Conservation (phyloP, 306 rosid species). For the Mimosa pudica region DNA sequence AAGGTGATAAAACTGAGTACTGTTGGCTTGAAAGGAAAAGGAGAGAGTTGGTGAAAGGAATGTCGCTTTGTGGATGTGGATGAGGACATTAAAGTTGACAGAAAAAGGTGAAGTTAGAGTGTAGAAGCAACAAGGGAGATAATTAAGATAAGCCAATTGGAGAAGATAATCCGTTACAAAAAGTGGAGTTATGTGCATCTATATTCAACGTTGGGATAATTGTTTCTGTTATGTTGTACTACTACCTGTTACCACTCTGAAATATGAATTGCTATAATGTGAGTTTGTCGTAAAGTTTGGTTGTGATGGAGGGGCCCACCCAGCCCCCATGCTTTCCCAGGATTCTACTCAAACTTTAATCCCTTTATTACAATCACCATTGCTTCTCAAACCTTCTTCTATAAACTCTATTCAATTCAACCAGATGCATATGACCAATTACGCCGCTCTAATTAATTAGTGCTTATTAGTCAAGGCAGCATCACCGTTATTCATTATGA, state of each 20-base stretch:
- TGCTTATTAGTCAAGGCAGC: not conserved
- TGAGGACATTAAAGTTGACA: not conserved
- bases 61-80: not conserved
- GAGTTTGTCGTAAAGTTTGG: not conserved
- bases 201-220: constrained; percentile 22
- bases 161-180: constrained; percentile 3
- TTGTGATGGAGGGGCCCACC: not conserved
- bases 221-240: not conserved
- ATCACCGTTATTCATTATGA: not conserved
- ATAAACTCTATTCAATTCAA: not conserved
- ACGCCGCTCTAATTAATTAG: not conserved
- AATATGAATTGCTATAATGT: not conserved
- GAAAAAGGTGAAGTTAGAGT: not conserved
- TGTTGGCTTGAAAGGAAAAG: not conserved
- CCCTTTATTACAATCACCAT: not conserved
- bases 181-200: not conserved
- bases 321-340: not conserved
- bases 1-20: not conserved
- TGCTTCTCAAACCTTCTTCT: not conserved
- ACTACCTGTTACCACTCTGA: not conserved
- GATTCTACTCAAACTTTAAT: constrained; percentile 22
- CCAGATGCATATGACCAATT: not conserved
- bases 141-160: not conserved
- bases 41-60: not conserved
- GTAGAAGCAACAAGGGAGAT: not conserved